Percentiles rank a stretch among this genome's conserved stretches.
Conservation (phyloP, 2,329 filamentous ascomycete species). For the Teratosphaeriaceae sp. region DNA sequence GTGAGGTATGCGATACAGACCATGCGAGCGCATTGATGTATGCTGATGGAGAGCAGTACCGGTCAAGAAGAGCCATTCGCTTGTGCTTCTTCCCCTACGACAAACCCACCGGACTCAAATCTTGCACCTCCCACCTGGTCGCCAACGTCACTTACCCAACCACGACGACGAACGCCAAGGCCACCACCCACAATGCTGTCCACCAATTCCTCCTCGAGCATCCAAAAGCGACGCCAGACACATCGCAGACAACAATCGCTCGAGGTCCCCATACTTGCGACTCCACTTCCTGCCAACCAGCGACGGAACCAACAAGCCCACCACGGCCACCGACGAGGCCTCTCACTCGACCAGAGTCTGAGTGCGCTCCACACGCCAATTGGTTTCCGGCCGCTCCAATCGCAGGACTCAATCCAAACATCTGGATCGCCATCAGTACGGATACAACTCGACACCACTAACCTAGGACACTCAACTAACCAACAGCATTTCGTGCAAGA, state of each 20-base stretch:
- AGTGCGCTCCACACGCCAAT: constrained; percentile 17
- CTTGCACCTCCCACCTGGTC: constrained; percentile 20
- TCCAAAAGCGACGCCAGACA: constrained; percentile 66
- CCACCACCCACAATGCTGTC: constrained; percentile 60
- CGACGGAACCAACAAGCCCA: constrained; percentile 37
- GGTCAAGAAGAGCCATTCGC: constrained; percentile 26
- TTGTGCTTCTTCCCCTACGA: constrained; percentile 24
- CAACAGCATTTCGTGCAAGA: constrained; percentile 79
- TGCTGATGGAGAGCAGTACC: constrained; percentile 21
- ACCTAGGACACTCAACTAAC: constrained; percentile 58
- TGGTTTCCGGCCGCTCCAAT: constrained; percentile 48
- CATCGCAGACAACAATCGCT: constrained; percentile 87
- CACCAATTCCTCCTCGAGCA: constrained; percentile 59
- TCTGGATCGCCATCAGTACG: constrained; percentile 28
- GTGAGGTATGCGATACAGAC: constrained; percentile 57
- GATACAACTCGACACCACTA: constrained; percentile 41
- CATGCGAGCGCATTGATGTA: constrained; percentile 30
- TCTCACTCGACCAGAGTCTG: constrained; percentile 67
- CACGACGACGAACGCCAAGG: constrained; percentile 12
- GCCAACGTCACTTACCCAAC: constrained; percentile 1
- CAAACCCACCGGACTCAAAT: constrained; percentile 55
- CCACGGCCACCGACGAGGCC: constrained; percentile 67
- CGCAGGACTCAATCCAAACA: constrained; percentile 35
- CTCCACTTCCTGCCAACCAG: constrained; percentile 53
- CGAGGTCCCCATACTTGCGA: constrained; percentile 64